Percentiles rank a stretch among this genome's conserved stretches.
Evolutionary conservation across 202 grass and related monocot species (phyloP).

Genomic region (Dendrocalamus latiflorus): DNA sequence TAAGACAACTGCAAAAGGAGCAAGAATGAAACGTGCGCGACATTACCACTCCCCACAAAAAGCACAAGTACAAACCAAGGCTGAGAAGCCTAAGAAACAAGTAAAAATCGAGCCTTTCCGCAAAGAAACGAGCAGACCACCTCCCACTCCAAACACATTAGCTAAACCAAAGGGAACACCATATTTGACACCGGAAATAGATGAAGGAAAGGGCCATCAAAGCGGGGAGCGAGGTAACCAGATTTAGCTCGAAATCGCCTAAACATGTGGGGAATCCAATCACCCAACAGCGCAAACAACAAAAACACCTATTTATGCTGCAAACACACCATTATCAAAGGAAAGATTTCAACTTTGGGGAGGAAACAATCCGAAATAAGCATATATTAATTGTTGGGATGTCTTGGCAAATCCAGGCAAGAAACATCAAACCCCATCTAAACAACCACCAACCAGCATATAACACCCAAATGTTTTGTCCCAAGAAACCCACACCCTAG

Average conservation of each 20-base stretch:
- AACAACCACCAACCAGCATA: background rate
- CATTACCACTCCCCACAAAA: background rate
- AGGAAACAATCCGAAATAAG: background rate
- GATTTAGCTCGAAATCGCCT: background rate
- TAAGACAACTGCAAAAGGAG: background rate
- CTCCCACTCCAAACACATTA: background rate
- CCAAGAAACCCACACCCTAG: slow-evolving; percentile 9
- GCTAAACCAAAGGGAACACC: background rate
- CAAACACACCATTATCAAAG: background rate
- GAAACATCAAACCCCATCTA: slow-evolving; percentile 8
- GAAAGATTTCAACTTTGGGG: background rate
- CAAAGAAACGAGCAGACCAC: background rate
- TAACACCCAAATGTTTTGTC: background rate
- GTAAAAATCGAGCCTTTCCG: background rate
- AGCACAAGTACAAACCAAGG: slow-evolving; percentile 14
- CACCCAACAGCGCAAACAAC: background rate
- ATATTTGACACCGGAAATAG: background rate
- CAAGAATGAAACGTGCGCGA: background rate
- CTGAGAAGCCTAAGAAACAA: slow-evolving; percentile 14
- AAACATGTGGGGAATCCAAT: background rate
- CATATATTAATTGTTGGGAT: background rate
- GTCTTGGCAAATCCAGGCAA: slow-evolving; percentile 12
- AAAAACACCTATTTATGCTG: background rate
- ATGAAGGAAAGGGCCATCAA: background rate
- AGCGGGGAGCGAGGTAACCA: background rate